Evolutionary conservation across 208 protist species (phyloP).

Genomic region (Acanthamoeba triangularis): DNA sequence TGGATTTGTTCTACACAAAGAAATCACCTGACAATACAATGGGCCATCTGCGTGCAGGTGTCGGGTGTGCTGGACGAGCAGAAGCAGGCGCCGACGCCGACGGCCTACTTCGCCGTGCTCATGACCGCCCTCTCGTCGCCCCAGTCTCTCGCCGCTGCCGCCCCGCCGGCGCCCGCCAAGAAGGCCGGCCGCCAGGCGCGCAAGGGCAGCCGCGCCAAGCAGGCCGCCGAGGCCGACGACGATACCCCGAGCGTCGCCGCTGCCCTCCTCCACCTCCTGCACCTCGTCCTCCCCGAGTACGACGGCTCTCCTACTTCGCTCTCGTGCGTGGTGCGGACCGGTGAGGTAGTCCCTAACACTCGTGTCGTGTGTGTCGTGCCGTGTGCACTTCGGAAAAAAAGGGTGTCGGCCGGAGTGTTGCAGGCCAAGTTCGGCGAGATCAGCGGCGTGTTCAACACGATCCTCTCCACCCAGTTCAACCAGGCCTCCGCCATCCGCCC

Average conservation of each 20-base stretch:
- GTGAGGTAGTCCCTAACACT: too few relatives aligned
- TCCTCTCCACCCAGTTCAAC: not conserved
- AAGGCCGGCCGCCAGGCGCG: not conserved
- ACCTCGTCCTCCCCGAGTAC: slow-evolving; percentile 42
- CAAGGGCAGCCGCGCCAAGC: slow-evolving; percentile 8
- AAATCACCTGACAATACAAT: too few relatives aligned
- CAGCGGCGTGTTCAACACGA: not conserved
- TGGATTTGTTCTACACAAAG: too few relatives aligned
- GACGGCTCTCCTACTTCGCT: not conserved
- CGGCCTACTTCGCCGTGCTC: slow-evolving; percentile 48
- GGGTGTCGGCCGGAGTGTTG: not conserved
- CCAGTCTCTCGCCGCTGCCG: not conserved
- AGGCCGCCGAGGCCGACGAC: slow-evolving; percentile 16
- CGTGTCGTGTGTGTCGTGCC: too few relatives aligned
- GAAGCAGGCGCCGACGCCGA: slow-evolving; percentile 21
- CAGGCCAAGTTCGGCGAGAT: slow-evolving; percentile 59
- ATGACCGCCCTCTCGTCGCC: slow-evolving; percentile 50
- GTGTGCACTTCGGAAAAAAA: too few relatives aligned
- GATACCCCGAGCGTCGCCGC: not conserved
- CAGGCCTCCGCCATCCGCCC: not conserved
- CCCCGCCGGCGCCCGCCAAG: not conserved
- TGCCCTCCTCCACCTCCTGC: slow-evolving; percentile 13
- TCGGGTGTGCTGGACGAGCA: slow-evolving; percentile 48
- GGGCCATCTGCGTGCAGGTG: not conserved
- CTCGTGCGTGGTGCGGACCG: too few relatives aligned